phyloP scores from a whole-genome alignment of 2,329 filamentous ascomycete species.

The Colletotrichum musicola region DNA sequence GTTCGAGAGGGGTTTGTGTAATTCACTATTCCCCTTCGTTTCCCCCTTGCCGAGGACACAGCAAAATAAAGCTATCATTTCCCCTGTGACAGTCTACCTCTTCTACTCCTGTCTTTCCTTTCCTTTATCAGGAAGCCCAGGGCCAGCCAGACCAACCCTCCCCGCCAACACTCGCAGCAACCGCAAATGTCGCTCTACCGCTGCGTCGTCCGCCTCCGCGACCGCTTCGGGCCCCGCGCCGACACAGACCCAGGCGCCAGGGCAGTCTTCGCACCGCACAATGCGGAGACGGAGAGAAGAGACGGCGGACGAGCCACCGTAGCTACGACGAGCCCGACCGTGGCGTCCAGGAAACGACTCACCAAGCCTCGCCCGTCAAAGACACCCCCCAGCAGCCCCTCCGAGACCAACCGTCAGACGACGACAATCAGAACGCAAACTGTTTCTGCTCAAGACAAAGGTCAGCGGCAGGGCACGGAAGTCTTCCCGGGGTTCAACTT shows the following conservation, averaged over 20 bases:
- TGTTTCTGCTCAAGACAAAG: background rate
- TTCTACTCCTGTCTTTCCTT: no score
- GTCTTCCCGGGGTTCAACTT: conserved; percentile 10
- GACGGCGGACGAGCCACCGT: background rate
- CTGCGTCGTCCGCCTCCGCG: conserved; percentile 29
- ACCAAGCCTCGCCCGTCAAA: no score
- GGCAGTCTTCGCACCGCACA: conserved; percentile 16
- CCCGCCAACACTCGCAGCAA: no score
- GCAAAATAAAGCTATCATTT: no score
- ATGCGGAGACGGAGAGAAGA: conserved; percentile 14
- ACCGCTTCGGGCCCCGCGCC: conserved; percentile 29
- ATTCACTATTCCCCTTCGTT: background rate
- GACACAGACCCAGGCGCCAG: conserved; percentile 17
- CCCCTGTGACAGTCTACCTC: no score
- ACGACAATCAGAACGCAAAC: no score
- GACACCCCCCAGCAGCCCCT: no score
- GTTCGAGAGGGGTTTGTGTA: background rate
- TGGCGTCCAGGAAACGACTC: no score
- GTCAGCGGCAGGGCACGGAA: background rate
- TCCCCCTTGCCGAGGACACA: no score
- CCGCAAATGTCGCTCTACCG: conserved; percentile 21
- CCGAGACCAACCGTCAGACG: no score
- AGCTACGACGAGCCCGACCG: background rate
- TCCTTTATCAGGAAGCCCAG: no score
- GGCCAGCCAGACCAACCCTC: no score